These are phyloP conservation scores for Alternaria arborescens DNA, from an alignment of 2,329 filamentous ascomycete species.

Conservation along the genomic window DNA sequence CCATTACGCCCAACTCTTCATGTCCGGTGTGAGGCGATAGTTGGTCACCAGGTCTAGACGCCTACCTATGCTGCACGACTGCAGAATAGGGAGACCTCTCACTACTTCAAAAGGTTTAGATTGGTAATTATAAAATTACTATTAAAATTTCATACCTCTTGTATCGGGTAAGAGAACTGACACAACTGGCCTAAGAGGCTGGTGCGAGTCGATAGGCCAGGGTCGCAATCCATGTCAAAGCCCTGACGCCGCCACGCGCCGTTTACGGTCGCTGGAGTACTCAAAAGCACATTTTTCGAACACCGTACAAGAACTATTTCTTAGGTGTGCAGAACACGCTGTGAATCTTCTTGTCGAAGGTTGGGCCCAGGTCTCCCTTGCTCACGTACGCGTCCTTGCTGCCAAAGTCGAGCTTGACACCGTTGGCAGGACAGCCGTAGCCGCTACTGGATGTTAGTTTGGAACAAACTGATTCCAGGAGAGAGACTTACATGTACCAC, in stretches of 20 bases:
- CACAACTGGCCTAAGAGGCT: neutral
- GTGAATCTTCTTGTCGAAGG: neutral
- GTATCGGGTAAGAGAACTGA: neutral
- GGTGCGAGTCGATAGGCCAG: neutral
- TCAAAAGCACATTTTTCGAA: neutral
- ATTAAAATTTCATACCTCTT: neutral
- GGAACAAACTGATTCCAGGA: neutral
- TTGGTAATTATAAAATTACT: neutral
- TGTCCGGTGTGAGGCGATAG: neutral
- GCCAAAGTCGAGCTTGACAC: conserved; percentile 4
- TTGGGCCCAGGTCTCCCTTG: neutral
- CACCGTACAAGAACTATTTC: neutral
- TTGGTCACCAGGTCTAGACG: neutral
- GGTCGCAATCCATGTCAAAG: neutral
- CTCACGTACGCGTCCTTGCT: neutral
- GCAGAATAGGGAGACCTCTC: neutral
- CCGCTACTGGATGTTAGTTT: conserved; percentile 5
- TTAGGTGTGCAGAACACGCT: neutral
- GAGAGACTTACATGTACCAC: conserved; percentile 29
- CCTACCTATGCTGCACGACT: neutral
- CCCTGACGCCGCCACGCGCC: neutral
- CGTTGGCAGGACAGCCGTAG: conserved; percentile 2
- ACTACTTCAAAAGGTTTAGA: neutral
- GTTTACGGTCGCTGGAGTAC: neutral
- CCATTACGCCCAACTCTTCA: neutral